Conservation (phyloP, 2,329 filamentous ascomycete species). For the Fusarium sp. region DNA sequence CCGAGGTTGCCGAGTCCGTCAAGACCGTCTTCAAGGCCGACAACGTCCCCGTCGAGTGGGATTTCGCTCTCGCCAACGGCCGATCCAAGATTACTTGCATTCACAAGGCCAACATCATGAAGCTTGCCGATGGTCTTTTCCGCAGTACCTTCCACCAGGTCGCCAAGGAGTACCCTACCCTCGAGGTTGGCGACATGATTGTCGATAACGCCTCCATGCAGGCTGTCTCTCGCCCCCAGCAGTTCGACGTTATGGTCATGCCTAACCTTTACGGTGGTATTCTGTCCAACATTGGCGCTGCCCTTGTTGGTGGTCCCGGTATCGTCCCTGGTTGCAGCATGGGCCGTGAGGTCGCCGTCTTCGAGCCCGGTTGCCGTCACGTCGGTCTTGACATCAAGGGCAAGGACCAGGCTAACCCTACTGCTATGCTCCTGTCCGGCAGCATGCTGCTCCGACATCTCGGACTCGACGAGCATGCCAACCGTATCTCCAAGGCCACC, state of each 20-base stretch:
- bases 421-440: conserved; percentile 92
- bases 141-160: conserved; percentile 95
- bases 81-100: conserved; percentile 99
- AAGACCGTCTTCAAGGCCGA: conserved; percentile 99
- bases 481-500: conserved; percentile 92
- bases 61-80: conserved; percentile 98
- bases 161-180: conserved; percentile 93
- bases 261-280: conserved; percentile 99
- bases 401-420: conserved; percentile 99
- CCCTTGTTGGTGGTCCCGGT: conserved; percentile 95
- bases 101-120: conserved; percentile 99
- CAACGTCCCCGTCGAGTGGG: conserved; percentile 98
- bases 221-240: conserved; percentile 93
- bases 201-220: conserved; percentile 99
- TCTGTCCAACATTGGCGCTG: conserved; percentile 97
- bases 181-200: conserved; percentile 99
- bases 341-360: conserved; percentile 97
- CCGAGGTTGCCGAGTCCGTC: conserved; percentile 97
- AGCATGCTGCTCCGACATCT: conserved; percentile 98
- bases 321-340: conserved; percentile 99
- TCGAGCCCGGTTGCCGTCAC: conserved; percentile 99
- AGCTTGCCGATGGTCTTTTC: conserved; percentile 98
- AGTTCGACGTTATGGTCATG: conserved; percentile 99
- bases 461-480: conserved; percentile 97
- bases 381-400: conserved; percentile 99